Evolutionary conservation across 2,329 filamentous ascomycete genomes (phyloP).

Genomic region (Rutstroemia sp.): DNA sequence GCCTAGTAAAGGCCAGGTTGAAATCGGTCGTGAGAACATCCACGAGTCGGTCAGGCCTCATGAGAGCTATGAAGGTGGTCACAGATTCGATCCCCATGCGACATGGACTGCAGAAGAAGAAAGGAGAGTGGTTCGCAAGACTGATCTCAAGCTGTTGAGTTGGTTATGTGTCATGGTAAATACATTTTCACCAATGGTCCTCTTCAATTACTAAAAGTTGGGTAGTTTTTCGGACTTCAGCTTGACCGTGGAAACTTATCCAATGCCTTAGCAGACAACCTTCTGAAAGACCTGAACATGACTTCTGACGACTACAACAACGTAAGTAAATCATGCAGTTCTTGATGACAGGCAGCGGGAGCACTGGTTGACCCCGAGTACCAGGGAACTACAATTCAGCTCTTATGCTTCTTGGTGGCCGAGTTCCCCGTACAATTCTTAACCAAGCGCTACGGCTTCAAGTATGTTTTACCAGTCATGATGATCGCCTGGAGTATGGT

Average conservation of each 20-base stretch:
- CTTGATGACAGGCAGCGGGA: too few species aligned
- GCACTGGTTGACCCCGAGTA: constrained; percentile 28
- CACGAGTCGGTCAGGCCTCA: neutral
- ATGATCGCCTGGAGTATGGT: constrained; percentile 46
- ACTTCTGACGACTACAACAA: constrained; percentile 18
- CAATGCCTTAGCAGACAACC: constrained; percentile 46
- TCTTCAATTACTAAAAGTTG: neutral
- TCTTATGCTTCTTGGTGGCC: constrained; percentile 29
- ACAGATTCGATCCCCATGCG: constrained; percentile 39
- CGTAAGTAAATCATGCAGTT: constrained; percentile 1
- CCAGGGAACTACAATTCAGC: constrained; percentile 42
- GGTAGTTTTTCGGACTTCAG: constrained; percentile 50
- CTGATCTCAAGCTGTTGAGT: constrained; percentile 1
- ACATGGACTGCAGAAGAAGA: constrained; percentile 52
- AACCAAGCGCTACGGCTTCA: constrained; percentile 43
- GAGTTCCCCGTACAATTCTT: constrained; percentile 50
- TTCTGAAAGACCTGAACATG: constrained; percentile 6
- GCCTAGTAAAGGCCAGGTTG: too few species aligned
- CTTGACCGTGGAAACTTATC: constrained; percentile 51
- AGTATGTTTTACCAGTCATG: constrained; percentile 45
- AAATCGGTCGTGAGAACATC: too few species aligned
- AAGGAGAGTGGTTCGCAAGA: constrained; percentile 45
- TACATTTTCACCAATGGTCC: neutral
- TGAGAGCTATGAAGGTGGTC: constrained; percentile 5
- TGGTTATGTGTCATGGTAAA: constrained; percentile 7